Conservation (phyloP, 169 alveolate species). For the Miamiensis avidus region DNA sequence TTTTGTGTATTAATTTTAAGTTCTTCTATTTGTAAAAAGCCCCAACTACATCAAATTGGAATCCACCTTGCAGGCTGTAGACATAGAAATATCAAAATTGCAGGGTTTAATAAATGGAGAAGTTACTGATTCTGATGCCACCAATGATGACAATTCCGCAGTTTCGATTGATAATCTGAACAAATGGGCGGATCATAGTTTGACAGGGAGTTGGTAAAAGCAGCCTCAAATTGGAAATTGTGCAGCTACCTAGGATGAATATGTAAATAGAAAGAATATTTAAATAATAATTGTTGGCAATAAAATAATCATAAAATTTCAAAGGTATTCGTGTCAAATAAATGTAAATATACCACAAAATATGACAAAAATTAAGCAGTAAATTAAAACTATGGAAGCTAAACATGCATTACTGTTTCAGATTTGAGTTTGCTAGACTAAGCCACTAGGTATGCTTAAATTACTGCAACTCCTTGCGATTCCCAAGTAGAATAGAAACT, state of each 20-base stretch:
- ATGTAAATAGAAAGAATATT: not conserved
- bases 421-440: not conserved
- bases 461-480: not conserved
- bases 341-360: not conserved
- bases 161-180: not conserved
- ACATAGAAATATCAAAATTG: too few relatives aligned
- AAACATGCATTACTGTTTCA: not conserved
- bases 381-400: not conserved
- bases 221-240: not conserved
- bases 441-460: not conserved
- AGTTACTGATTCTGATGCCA: not conserved
- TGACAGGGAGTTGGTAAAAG: not conserved
- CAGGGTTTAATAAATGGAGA: not conserved
- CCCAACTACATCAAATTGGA: not conserved
- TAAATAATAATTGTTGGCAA: not conserved
- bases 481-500: not conserved
- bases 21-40: not conserved
- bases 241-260: not conserved
- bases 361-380: not conserved
- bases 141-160: not conserved
- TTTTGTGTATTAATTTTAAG: not conserved
- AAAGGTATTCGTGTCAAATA: not conserved
- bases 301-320: too few relatives aligned
- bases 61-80: not conserved
- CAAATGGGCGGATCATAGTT: not conserved